Evolutionary conservation across 176 grass and related monocot species (phyloP), one percentile per base, ranked within the genome.

Genomic region (Triticum urartu): DNA sequence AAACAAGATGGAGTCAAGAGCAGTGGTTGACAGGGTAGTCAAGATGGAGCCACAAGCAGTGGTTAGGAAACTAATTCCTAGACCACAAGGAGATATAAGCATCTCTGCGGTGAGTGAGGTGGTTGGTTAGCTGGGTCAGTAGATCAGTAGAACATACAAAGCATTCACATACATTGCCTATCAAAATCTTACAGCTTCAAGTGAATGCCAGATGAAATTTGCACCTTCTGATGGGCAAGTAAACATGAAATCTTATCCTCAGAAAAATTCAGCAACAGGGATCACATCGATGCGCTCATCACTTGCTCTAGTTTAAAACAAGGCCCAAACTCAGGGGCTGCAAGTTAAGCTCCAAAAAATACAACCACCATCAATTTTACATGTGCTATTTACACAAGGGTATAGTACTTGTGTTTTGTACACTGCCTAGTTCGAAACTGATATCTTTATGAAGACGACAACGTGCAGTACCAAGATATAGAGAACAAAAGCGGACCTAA

Each of bases 391-490:
- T 85, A 89, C 82, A 76, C 26, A 75, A n/a, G 68, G 75, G 47
- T 32, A 2, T 9, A 60, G 65, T 22, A 14, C 18, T 42, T 72
- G 36, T 11, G 69, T 21, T 36, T 30, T 64, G 64, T 66, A 32
- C 0, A 1, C 72, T 52, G 0, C 25, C 43, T 75, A 75, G 72
- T 87, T 87, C 89, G 71, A 95, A 54, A 95, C 92, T n/a, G 93
- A 95, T 63, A 98, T 90, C 87, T 91, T 98, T 82, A 98, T 77
- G 26, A 98, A 98, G 66, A 98, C 93, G 7, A 98, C 38, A 9
- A 98, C 35, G 72, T 95, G 95, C 61, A 98, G 95, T 72, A 89
- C 86, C 83, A 98, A 89, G 81, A 95, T 89, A 65, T 95, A 98
- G 72, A 98, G 60, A 81, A 98, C 83, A 85, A 98, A 90, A 34